These are phyloP conservation scores for Plenodomus biglobosus DNA, from an alignment of 2,329 filamentous ascomycete species.

Conservation along the genomic window DNA sequence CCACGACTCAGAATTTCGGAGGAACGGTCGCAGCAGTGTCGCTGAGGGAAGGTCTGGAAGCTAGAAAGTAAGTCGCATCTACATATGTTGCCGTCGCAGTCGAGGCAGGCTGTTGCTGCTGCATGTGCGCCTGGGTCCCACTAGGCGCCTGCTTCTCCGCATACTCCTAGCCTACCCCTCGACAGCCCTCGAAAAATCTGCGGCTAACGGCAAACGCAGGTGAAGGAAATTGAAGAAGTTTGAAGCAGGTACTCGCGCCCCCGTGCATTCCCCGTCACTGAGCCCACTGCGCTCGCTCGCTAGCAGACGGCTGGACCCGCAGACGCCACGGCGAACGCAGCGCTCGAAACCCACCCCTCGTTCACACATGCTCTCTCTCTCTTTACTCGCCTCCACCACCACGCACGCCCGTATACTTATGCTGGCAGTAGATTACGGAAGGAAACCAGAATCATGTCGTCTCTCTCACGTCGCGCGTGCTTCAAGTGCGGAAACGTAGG, in stretches of 20 bases:
- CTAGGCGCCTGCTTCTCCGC: slow-evolving; percentile 27
- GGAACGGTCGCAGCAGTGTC: slow-evolving; percentile 45
- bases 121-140: slow-evolving; percentile 8
- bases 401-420: slow-evolving; percentile 19
- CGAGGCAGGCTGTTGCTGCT: neutral
- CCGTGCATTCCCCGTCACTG: neutral
- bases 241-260: slow-evolving; percentile 33
- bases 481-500: slow-evolving; percentile 58
- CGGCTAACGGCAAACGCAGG: slow-evolving; percentile 34
- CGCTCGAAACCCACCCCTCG: slow-evolving; percentile 17
- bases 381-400: slow-evolving; percentile 12
- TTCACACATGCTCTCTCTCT: slow-evolving; percentile 16
- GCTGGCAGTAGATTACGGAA: slow-evolving; percentile 28
- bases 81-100: slow-evolving; percentile 16
- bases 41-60: slow-evolving; percentile 47
- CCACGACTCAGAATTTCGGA: slow-evolving; percentile 20
- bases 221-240: slow-evolving; percentile 37
- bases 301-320: slow-evolving; percentile 7
- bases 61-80: slow-evolving; percentile 33
- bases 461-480: slow-evolving; percentile 56
- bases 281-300: slow-evolving; percentile 8
- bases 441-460: slow-evolving; percentile 50
- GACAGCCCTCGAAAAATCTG: slow-evolving; percentile 33
- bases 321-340: slow-evolving; percentile 24
- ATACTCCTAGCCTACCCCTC: slow-evolving; percentile 30